These are phyloP conservation scores for Cyclotella cryptica DNA, from an alignment of 108 stramenopile species.

Conservation along the genomic window DNA sequence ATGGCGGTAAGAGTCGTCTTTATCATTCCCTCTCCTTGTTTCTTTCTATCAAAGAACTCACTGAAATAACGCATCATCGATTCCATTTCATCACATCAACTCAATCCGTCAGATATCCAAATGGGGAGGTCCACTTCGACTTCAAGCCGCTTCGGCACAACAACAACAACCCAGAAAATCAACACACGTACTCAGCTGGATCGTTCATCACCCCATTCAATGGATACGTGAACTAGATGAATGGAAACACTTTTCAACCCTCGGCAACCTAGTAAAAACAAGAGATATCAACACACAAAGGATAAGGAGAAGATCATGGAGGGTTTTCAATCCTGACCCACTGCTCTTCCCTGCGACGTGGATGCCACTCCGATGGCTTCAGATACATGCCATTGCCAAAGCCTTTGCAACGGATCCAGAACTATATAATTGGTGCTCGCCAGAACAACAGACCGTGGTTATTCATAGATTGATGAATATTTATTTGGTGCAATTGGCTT, in stretches of 20 bases:
- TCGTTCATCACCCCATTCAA: conserved; percentile 53
- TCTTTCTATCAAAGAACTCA: not conserved
- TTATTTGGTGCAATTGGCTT: conserved; percentile 61
- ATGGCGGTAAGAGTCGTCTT: conserved; percentile 38
- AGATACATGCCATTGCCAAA: conserved; percentile 51
- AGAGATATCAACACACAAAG: conserved; percentile 3
- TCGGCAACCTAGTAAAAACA: conserved; percentile 1
- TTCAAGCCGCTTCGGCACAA: conserved; percentile 49
- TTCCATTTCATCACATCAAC: not conserved
- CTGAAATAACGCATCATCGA: no score
- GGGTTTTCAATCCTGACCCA: conserved; percentile 58
- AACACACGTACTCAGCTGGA: conserved; percentile 30
- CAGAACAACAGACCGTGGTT: conserved; percentile 28
- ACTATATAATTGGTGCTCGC: conserved; percentile 46
- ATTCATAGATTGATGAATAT: conserved; percentile 61
- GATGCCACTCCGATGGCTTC: conserved; percentile 62
- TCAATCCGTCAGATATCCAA: conserved; percentile 32
- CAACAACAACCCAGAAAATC: conserved; percentile 35
- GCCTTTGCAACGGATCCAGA: conserved; percentile 56
- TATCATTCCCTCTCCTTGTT: not conserved
- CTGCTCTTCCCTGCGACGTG: conserved; percentile 78
- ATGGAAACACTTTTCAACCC: conserved; percentile 52
- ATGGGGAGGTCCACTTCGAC: conserved; percentile 65
- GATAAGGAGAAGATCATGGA: conserved; percentile 9
- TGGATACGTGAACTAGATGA: conserved; percentile 68